A percentile compares a stretch with the other conserved stretches of the same genome.
phyloP scores from a whole-genome alignment of 768 basidiomycete species.

The Boletus sp. region DNA sequence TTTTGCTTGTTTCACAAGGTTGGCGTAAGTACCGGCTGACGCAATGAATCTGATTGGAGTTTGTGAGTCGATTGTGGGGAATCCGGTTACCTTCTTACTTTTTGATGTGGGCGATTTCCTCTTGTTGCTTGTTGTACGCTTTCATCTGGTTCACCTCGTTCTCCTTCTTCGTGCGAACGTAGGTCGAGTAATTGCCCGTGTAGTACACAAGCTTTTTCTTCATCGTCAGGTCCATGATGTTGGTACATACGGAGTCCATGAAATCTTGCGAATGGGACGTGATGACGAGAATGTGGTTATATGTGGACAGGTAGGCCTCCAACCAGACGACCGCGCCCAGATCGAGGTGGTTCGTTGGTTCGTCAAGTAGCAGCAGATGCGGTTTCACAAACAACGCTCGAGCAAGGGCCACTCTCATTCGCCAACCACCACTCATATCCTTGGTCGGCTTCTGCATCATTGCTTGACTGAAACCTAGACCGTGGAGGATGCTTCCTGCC shows the following conservation, averaged over 20 bases:
- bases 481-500: conserved; percentile 94
- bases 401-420: conserved; percentile 97
- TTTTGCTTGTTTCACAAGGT: conserved; percentile 97
- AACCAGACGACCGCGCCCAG: conserved; percentile 98
- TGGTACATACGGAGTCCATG: conserved; percentile 97
- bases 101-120: conserved; percentile 97
- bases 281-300: conserved; percentile 98
- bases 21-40: conserved; percentile 99
- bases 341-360: conserved; percentile 92
- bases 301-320: conserved; percentile 95
- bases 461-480: conserved; percentile 82
- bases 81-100: conserved; percentile 51
- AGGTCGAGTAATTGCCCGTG: conserved; percentile 95
- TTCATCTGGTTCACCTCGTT: conserved; percentile 99
- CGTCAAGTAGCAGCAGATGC: conserved; percentile 90
- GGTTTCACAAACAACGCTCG: conserved; percentile 96
- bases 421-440: conserved; percentile 99
- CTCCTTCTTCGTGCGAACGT: conserved; percentile 92
- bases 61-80: conserved; percentile 7
- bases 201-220: conserved; percentile 95
- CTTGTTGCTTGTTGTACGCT: conserved; percentile 97
- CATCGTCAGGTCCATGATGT: conserved; percentile 92
- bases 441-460: conserved; percentile 98
- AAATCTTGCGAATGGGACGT: conserved; percentile 99
- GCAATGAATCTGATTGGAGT: conserved; percentile 75